Evolutionary conservation across 208 protist genomes (phyloP).

Genomic region (Acanthamoeba rhysodes): DNA sequence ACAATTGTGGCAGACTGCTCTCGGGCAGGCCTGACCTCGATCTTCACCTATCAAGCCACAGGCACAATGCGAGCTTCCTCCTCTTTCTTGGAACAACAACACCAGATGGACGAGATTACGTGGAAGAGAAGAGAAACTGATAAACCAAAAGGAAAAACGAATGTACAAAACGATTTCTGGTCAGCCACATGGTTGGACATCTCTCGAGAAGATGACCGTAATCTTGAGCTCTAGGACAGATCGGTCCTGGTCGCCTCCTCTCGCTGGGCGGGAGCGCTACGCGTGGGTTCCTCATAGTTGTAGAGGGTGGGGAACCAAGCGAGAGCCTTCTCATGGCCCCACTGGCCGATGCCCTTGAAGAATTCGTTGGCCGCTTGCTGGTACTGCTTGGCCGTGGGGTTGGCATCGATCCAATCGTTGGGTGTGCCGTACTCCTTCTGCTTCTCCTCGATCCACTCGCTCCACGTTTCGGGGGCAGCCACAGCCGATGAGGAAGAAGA

Average conservation of each 20-base stretch:
- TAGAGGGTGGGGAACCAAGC: conserved; percentile 1
- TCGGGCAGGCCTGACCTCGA: neutral
- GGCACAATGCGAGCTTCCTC: too few species aligned
- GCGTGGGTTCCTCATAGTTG: neutral
- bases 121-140: too few species aligned
- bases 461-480: neutral
- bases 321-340: conserved; percentile 41
- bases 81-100: too few species aligned
- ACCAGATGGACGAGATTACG: too few species aligned
- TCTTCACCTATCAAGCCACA: neutral
- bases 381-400: conserved; percentile 8
- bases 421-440: conserved; percentile 15
- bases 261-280: neutral
- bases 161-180: neutral
- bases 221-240: neutral
- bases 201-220: neutral
- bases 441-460: neutral
- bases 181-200: neutral
- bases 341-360: conserved; percentile 33
- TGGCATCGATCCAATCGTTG: neutral
- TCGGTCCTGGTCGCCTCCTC: neutral
- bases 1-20: neutral
- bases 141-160: too few species aligned
- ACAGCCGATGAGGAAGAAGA: neutral
- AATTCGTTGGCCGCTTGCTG: conserved; percentile 3